A percentile compares a stretch with the other conserved stretches of the same genome.
phyloP scores from a whole-genome alignment of 2,329 filamentous ascomycete genomes.

The Magnaporthales sp. region DNA sequence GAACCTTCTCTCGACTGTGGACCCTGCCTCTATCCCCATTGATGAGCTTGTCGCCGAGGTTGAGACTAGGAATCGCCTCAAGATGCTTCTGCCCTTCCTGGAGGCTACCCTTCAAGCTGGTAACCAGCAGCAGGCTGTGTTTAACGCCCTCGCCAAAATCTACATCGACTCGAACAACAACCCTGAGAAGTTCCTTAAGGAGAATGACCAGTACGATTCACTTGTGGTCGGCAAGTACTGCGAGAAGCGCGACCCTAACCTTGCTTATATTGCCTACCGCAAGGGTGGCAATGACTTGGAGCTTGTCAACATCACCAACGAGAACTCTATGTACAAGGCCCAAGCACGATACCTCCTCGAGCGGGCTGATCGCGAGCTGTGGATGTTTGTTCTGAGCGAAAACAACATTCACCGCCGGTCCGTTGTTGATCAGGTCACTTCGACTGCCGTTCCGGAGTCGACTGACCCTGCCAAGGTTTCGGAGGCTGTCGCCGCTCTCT shows the following conservation, averaged over 20 bases:
- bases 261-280: conserved; percentile 88
- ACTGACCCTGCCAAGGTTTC: conserved; percentile 92
- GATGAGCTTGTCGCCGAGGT: conserved; percentile 91
- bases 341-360: conserved; percentile 93
- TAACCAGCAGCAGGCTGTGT: conserved; percentile 93
- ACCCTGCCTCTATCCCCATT: conserved; percentile 78
- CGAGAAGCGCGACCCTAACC: conserved; percentile 93
- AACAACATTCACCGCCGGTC: conserved; percentile 95
- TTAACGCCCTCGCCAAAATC: conserved; percentile 96
- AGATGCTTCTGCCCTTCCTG: conserved; percentile 91
- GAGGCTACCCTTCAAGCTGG: conserved; percentile 83
- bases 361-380: conserved; percentile 81
- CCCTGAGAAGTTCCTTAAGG: conserved; percentile 92
- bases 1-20: conserved; percentile 75
- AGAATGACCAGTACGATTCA: conserved; percentile 95
- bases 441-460: conserved; percentile 87
- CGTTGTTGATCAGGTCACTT: conserved; percentile 91
- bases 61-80: conserved; percentile 90
- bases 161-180: conserved; percentile 99
- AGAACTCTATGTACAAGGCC: conserved; percentile 99
- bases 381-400: conserved; percentile 87
- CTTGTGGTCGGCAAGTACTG: conserved; percentile 93
- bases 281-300: conserved; percentile 98
- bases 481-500: conserved; percentile 86
- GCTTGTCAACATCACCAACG: conserved; percentile 94